phyloP scores from a whole-genome alignment of 2,329 filamentous ascomycete species.

The Penicillium frequentans region DNA sequence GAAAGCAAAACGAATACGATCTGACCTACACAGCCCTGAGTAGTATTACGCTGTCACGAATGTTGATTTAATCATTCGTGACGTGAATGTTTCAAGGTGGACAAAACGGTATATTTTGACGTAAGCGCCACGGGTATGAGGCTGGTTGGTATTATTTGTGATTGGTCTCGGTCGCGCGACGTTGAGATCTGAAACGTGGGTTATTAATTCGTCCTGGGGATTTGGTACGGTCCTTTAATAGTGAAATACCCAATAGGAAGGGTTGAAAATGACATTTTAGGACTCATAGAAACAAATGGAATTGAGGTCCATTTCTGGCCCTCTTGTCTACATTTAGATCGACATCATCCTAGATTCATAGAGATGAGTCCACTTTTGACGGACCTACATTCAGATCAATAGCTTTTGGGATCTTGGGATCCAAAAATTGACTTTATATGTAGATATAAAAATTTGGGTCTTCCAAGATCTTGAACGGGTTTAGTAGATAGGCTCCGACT shows the following conservation, averaged over 20 bases:
- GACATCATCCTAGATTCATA: background rate
- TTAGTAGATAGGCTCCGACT: background rate
- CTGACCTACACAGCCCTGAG: background rate
- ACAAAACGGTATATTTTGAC: background rate
- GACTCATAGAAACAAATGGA: too few relatives aligned
- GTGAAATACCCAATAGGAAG: too few relatives aligned
- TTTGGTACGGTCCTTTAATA: background rate
- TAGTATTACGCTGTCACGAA: background rate
- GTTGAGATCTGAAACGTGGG: slow-evolving; percentile 11
- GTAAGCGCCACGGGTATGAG: background rate
- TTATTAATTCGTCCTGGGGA: background rate
- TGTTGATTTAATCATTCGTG: background rate
- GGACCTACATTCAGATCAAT: too few relatives aligned
- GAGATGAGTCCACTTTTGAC: background rate
- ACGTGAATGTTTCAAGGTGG: background rate
- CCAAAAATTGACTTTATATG: background rate
- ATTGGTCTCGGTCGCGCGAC: slow-evolving; percentile 14
- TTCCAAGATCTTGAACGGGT: background rate
- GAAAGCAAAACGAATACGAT: background rate
- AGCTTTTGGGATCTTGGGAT: background rate
- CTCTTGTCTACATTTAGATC: too few relatives aligned
- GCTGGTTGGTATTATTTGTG: background rate
- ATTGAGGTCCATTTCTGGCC: too few relatives aligned
- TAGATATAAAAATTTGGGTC: background rate
- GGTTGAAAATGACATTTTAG: background rate